Evolutionary conservation across 805 yeast species (phyloP), one percentile per base, ranked within the genome.

Genomic region (Candida tallmaniae): DNA sequence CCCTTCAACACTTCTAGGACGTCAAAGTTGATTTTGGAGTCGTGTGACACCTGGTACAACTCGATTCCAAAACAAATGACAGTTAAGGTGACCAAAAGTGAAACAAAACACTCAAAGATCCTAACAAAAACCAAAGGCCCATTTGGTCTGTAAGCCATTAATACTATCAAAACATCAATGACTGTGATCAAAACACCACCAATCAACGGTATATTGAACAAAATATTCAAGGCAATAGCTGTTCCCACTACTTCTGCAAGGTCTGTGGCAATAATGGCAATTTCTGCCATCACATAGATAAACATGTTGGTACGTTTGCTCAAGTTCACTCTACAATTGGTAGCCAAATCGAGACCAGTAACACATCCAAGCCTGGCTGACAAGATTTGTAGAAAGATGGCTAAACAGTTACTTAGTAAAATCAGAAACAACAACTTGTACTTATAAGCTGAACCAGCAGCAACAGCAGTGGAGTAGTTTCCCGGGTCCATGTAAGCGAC

Each of bases 401-500:
- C 96, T 62, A 86, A 79, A 32, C 83, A 53, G 50, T 87, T 88
- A n/a, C 95, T 81, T 38, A 87, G 50, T 33, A 87, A 65, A 3
- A 87, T 73, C 20, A 82, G 71, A 56, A 85, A 83, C 32, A 88
- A 66, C 34, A 87, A 72, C 38, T 81, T 74, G 57, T 80, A 88
- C 51, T 78, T 74, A 49, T 79, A 83, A 36, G 77, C 70, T 2
- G 95, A 89, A 33, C 96, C 97, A 1, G 95, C 86, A 11, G 85
- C 74, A 1, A 88, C 95, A 11, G 93, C 87, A 0, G 96, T 84
- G 28, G 94, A 77, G 59, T 86, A 88, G 58, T 88, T 88, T 27
- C 97, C 97, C 2, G 96, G 96, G 54, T 88, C 97, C 70, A 88
- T 83, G 51, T 88, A 89, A 2, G 95, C 93, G 35, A 89, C 95